Conservation (phyloP, 441 rosid species). For the Sinapis alba region DNA sequence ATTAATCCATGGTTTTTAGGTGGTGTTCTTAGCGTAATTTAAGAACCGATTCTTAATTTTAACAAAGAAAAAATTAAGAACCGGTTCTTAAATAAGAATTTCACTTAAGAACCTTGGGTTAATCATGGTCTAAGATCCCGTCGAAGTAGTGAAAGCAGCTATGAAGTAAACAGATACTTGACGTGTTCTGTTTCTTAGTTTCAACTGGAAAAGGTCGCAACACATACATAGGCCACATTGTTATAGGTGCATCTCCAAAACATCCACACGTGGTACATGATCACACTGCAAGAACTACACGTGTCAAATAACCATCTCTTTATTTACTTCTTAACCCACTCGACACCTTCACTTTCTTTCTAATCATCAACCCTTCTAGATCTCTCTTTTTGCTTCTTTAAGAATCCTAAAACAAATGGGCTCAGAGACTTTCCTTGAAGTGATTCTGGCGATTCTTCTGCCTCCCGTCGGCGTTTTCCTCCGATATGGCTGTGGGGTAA, state of each 20-base stretch:
- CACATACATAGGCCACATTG: constrained; percentile 8
- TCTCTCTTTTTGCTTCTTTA: background rate
- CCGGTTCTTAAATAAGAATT: no score
- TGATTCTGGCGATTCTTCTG: constrained; percentile 41
- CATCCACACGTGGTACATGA: constrained; percentile 19
- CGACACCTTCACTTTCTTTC: background rate
- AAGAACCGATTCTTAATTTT: no score
- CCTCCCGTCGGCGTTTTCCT: constrained; percentile 46
- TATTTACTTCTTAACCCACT: constrained; percentile 16
- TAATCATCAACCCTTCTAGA: background rate
- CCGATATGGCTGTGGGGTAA: constrained; percentile 46
- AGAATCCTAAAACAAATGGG: constrained; percentile 30
- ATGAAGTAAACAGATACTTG: constrained; percentile 10
- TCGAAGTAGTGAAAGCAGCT: constrained; percentile 22
- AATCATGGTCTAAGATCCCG: no score
- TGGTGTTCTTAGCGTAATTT: no score
- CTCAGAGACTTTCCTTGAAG: constrained; percentile 40
- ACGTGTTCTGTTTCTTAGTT: constrained; percentile 24
- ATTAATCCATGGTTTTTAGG: no score
- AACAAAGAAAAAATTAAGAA: no score
- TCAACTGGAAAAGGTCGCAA: background rate
- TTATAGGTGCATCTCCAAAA: background rate
- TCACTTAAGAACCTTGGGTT: no score
- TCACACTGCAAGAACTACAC: constrained; percentile 1
- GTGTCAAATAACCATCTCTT: constrained; percentile 14